Percentiles rank a stretch among this genome's conserved stretches.
These are phyloP conservation scores for Pseudoperonospora humuli DNA, from an alignment of 352 stramenopile genomes.

Conservation along the genomic window DNA sequence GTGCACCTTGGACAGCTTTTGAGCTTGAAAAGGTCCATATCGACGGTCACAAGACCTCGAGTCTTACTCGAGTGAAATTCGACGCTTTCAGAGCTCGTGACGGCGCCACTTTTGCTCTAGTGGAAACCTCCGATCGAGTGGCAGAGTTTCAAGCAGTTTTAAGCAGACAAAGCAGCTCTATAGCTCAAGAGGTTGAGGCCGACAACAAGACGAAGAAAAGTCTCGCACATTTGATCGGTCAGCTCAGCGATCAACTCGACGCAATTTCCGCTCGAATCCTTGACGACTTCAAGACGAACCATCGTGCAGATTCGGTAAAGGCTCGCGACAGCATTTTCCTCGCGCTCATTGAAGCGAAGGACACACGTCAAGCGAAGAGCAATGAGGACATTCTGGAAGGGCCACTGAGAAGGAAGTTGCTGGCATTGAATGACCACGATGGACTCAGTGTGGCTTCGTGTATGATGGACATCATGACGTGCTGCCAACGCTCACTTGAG, in stretches of 20 bases:
- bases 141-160: conserved; percentile 16
- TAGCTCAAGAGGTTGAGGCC: background rate
- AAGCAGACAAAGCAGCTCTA: background rate
- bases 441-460: conserved; percentile 54
- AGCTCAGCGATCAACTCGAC: conserved; percentile 10
- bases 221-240: conserved; percentile 13
- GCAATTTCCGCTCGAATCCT: conserved; percentile 9
- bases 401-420: conserved; percentile 15
- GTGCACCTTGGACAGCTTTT: conserved; percentile 15
- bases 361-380: background rate
- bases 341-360: background rate
- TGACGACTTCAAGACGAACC: conserved; percentile 18
- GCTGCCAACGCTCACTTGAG: conserved; percentile 27
- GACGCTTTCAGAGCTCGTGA: background rate
- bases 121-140: conserved; percentile 25
- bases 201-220: conserved; percentile 22
- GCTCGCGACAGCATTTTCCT: conserved; percentile 12
- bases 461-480: conserved; percentile 50
- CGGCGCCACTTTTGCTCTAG: conserved; percentile 1
- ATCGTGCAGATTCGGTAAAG: background rate
- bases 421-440: conserved; percentile 44
- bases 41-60: background rate
- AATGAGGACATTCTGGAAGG: conserved; percentile 5
- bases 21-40: conserved; percentile 8
- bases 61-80: conserved; percentile 25